Evolutionary conservation across 495 filamentous ascomycete species (phyloP).

Genomic region (Penicillium ochrochloron): DNA sequence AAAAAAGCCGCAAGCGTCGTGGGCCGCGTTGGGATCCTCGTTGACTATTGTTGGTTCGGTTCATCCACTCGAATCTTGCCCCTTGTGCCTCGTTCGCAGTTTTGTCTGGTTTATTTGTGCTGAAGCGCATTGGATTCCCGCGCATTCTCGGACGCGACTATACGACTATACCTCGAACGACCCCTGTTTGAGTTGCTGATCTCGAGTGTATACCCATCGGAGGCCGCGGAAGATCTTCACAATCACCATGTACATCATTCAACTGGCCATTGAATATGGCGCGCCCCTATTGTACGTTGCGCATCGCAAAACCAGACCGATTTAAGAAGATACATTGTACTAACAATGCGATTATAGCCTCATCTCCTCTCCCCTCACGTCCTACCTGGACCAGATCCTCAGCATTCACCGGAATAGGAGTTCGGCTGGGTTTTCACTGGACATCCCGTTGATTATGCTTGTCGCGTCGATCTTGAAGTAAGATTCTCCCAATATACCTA

Average conservation of each 20-base stretch:
- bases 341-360: slow-evolving; percentile 48
- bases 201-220: slow-evolving; percentile 13
- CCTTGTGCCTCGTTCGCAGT: slow-evolving; percentile 11
- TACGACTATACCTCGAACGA: not conserved
- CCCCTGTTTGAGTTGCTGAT: slow-evolving; percentile 10
- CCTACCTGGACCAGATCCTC: slow-evolving; percentile 89
- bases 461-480: slow-evolving; percentile 90
- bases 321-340: not conserved
- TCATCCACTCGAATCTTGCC: slow-evolving; percentile 6
- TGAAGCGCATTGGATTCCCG: not conserved
- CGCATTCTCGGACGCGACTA: not conserved
- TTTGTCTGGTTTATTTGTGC: not conserved
- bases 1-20: slow-evolving; percentile 34
- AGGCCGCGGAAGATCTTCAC: slow-evolving; percentile 16
- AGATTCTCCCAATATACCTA: slow-evolving; percentile 26
- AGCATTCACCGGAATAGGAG: slow-evolving; percentile 81
- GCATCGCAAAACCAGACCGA: not conserved
- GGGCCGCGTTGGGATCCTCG: slow-evolving; percentile 7
- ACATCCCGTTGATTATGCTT: slow-evolving; percentile 98
- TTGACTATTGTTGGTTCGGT: slow-evolving; percentile 6
- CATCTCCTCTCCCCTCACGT: slow-evolving; percentile 80
- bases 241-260: slow-evolving; percentile 45
- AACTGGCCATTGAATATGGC: slow-evolving; percentile 50
- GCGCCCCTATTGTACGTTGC: slow-evolving; percentile 49
- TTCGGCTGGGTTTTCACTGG: slow-evolving; percentile 85